Conservation (phyloP, 352 stramenopile genomes). For the Phytophthora crassamura region DNA sequence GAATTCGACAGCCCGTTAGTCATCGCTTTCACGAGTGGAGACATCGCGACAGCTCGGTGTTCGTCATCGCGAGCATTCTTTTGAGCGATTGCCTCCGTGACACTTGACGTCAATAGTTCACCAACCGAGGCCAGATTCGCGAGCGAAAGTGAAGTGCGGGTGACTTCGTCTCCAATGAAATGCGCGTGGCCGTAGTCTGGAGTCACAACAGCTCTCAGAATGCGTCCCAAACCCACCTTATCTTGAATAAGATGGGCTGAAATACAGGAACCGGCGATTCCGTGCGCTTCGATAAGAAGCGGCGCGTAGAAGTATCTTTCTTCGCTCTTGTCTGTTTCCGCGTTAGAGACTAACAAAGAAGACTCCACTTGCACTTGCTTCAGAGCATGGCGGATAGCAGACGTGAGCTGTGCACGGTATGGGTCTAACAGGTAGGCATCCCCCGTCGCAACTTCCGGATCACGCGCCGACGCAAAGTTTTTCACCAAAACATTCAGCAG, state of each 20-base stretch:
- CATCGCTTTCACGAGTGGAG: slow-evolving; percentile 65
- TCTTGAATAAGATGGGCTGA: slow-evolving; percentile 68
- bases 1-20: slow-evolving; percentile 48
- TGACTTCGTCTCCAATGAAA: slow-evolving; percentile 68
- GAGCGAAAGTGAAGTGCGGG: slow-evolving; percentile 56
- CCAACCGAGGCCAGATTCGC: slow-evolving; percentile 71
- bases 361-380: slow-evolving; percentile 59
- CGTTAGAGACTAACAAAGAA: slow-evolving; percentile 8
- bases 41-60: slow-evolving; percentile 22
- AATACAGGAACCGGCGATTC: slow-evolving; percentile 60
- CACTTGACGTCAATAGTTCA: slow-evolving; percentile 57
- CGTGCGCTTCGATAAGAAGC: slow-evolving; percentile 74
- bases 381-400: slow-evolving; percentile 77
- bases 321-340: slow-evolving; percentile 26
- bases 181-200: slow-evolving; percentile 71
- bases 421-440: slow-evolving; percentile 75
- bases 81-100: slow-evolving; percentile 37
- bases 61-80: slow-evolving; percentile 35
- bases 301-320: slow-evolving; percentile 61
- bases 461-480: slow-evolving; percentile 58
- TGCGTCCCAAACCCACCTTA: slow-evolving; percentile 71
- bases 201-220: slow-evolving; percentile 64
- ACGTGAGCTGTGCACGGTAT: slow-evolving; percentile 86
- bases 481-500: slow-evolving; percentile 73
- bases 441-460: slow-evolving; percentile 70